phyloP scores from a whole-genome alignment of 371 early-diverging fungal genomes.

The Mortierella sp. region DNA sequence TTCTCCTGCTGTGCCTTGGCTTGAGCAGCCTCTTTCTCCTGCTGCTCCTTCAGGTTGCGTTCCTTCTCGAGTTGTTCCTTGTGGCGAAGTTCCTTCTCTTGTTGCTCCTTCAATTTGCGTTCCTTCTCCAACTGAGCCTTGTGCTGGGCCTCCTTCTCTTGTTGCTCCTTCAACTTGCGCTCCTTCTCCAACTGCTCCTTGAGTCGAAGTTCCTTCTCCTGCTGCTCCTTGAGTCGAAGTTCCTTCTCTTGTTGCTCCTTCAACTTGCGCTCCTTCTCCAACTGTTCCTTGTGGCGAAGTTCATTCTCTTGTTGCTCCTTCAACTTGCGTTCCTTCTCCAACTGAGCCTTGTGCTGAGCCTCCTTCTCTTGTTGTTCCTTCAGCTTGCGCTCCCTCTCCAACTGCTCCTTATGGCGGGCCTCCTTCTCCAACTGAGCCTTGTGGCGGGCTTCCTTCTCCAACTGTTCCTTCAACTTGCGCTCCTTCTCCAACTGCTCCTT shows the following conservation, averaged over 20 bases:
- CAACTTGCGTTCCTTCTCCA: slow-evolving; percentile 14
- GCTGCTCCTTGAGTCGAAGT: slow-evolving; percentile 6
- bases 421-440: slow-evolving; percentile 24
- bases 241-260: slow-evolving; percentile 28
- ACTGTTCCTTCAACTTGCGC: slow-evolving; percentile 11
- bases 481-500: slow-evolving; percentile 35
- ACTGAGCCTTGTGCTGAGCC: slow-evolving; percentile 12
- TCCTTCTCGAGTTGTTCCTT: slow-evolving; percentile 29
- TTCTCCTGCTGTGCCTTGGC: slow-evolving; percentile 19
- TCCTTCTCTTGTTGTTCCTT: slow-evolving; percentile 28
- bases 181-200: slow-evolving; percentile 36
- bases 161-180: slow-evolving; percentile 10
- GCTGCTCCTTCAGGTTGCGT: slow-evolving; percentile 22
- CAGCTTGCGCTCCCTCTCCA: slow-evolving; percentile 16
- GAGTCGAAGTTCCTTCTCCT: slow-evolving; percentile 13
- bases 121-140: slow-evolving; percentile 20
- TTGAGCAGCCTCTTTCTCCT: slow-evolving; percentile 26
- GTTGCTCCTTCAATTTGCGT: slow-evolving; percentile 13
- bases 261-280: slow-evolving; percentile 22
- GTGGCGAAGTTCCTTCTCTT: slow-evolving; percentile 13
- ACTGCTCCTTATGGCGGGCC: slow-evolving; percentile 22
- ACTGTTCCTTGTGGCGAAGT: slow-evolving; percentile 13
- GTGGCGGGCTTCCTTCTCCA: slow-evolving; percentile 10
- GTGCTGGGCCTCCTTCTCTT: slow-evolving; percentile 23
- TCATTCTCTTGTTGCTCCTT: slow-evolving; percentile 22